Percentiles rank a stretch among this genome's conserved stretches.
These are phyloP conservation scores for Cymbopogon flexuosus DNA, from an alignment of 202 grass and related monocot species.

Conservation along the genomic window DNA sequence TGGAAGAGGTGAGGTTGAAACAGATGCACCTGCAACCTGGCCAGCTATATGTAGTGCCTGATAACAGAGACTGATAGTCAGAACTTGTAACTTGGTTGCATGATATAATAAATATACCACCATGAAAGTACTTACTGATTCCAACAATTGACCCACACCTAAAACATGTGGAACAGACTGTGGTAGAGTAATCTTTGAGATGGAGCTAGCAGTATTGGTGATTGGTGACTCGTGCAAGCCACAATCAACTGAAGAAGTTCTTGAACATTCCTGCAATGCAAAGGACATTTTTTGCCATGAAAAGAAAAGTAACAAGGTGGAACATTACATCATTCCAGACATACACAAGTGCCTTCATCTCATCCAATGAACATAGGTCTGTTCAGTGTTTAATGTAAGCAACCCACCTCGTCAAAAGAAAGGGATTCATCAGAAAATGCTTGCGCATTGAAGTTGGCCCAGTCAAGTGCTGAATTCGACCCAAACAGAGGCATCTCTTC, in stretches of 20 bases:
- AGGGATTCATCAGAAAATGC: slow-evolving; percentile 91
- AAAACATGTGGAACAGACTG: slow-evolving; percentile 62
- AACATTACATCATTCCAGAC: slow-evolving; percentile 11
- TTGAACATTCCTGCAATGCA: slow-evolving; percentile 74
- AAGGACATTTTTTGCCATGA: background rate
- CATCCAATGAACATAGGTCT: slow-evolving; percentile 5
- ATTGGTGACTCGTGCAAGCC: slow-evolving; percentile 64
- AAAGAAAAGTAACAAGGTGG: slow-evolving; percentile 6
- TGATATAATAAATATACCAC: background rate
- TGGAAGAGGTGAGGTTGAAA: slow-evolving; percentile 82
- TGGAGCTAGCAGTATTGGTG: slow-evolving; percentile 60
- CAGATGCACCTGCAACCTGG: slow-evolving; percentile 79
- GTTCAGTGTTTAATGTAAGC: background rate
- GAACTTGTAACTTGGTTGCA: background rate
- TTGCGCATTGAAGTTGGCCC: slow-evolving; percentile 51
- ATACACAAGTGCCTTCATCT: background rate
- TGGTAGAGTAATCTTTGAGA: slow-evolving; percentile 53
- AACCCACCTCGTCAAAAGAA: slow-evolving; percentile 79
- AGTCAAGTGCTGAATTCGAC: slow-evolving; percentile 64
- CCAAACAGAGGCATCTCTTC: slow-evolving; percentile 87
- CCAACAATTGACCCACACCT: slow-evolving; percentile 81
- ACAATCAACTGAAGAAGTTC: slow-evolving; percentile 78
- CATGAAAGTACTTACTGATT: slow-evolving; percentile 59
- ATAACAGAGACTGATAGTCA: background rate
- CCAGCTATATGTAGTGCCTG: slow-evolving; percentile 93